Conservation (phyloP, 768 basidiomycete species). For the Amanita molliuscula region DNA sequence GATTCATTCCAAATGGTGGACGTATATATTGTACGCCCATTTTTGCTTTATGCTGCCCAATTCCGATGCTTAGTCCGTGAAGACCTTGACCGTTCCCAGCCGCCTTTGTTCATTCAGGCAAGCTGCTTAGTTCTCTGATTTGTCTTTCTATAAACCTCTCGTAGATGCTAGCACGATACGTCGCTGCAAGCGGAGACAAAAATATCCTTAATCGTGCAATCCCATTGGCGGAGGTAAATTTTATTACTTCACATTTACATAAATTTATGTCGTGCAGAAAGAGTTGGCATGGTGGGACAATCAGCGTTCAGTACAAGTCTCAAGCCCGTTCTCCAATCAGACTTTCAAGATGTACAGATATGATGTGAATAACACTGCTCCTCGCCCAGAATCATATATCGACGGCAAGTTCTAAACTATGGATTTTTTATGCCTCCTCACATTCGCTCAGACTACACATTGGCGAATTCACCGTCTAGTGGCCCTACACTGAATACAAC, state of each 20-base stretch:
- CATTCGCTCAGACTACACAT: constrained; percentile 51
- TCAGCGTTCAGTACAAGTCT: constrained; percentile 61
- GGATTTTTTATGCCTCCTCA: not conserved
- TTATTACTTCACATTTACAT: not conserved
- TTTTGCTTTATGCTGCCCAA: not conserved
- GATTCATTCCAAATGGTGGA: constrained; percentile 93
- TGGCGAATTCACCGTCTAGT: constrained; percentile 56
- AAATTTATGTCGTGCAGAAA: constrained; percentile 28
- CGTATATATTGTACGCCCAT: constrained; percentile 67
- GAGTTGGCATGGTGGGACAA: constrained; percentile 79
- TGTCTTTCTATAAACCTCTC: not conserved
- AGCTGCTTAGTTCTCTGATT: constrained; percentile 8
- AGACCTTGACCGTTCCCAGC: constrained; percentile 89
- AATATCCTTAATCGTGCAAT: constrained; percentile 70
- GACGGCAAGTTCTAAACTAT: constrained; percentile 30
- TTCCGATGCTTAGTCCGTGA: not conserved
- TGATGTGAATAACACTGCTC: constrained; percentile 73
- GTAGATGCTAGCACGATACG: constrained; percentile 87
- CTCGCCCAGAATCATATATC: constrained; percentile 79
- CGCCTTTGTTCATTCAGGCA: constrained; percentile 80
- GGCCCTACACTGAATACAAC: constrained; percentile 47
- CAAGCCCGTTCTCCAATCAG: constrained; percentile 57
- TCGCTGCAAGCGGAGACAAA: constrained; percentile 59
- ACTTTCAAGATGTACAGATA: constrained; percentile 65
- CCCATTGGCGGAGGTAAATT: constrained; percentile 67